Percentiles rank a stretch among this genome's conserved stretches.
phyloP scores from a whole-genome alignment of 2,329 filamentous ascomycete genomes.

The Alternaria rosae region DNA sequence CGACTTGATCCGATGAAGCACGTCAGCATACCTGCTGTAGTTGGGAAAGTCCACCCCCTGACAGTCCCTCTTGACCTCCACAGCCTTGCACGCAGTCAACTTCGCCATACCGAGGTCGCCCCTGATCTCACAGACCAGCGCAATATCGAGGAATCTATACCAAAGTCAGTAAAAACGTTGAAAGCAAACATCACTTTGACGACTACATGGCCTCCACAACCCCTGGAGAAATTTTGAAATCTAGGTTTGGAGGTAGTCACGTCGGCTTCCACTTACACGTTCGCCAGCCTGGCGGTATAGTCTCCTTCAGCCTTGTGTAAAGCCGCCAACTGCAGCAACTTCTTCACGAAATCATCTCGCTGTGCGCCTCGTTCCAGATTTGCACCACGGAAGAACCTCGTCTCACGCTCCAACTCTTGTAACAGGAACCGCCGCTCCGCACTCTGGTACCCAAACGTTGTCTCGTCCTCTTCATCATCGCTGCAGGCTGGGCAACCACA shows the following conservation, averaged over 20 bases:
- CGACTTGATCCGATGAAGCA: conserved; percentile 30
- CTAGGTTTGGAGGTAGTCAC: neutral
- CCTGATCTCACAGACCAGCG: conserved; percentile 37
- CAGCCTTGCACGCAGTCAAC: conserved; percentile 32
- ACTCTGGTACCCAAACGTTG: conserved; percentile 36
- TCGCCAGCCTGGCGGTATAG: conserved; percentile 32
- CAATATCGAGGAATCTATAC: conserved; percentile 42
- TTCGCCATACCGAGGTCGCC: conserved; percentile 32
- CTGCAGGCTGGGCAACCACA: conserved; percentile 50
- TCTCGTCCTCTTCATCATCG: conserved; percentile 38
- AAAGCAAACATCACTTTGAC: neutral
- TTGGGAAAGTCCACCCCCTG: conserved; percentile 40
- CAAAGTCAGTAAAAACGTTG: conserved; percentile 2
- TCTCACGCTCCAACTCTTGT: conserved; percentile 45
- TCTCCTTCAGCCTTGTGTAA: conserved; percentile 38
- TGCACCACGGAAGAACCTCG: conserved; percentile 21
- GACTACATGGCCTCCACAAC: neutral
- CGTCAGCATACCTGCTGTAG: conserved; percentile 28
- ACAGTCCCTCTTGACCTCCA: conserved; percentile 35
- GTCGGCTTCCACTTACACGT: conserved; percentile 28
- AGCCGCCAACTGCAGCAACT: conserved; percentile 38
- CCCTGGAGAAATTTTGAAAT: too few species aligned
- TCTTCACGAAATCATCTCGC: conserved; percentile 22
- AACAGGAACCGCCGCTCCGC: conserved; percentile 42
- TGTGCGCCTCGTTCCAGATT: conserved; percentile 21